Percentiles rank a stretch among this genome's conserved stretches.
These are phyloP conservation scores for Trichoderma sp. DNA, from an alignment of 2,329 filamentous ascomycete genomes.

Conservation along the genomic window DNA sequence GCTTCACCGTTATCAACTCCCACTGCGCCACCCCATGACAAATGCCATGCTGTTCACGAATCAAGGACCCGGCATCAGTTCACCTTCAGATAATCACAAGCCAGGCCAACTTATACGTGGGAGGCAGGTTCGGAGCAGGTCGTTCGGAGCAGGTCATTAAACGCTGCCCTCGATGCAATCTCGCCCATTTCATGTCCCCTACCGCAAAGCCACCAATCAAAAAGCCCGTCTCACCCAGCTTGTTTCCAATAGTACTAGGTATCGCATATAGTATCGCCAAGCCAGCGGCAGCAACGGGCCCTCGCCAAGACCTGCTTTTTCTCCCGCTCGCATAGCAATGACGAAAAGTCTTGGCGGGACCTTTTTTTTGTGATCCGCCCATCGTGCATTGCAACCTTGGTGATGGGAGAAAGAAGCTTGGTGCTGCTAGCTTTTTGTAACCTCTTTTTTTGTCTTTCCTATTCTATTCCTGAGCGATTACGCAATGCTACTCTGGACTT, in stretches of 20 bases:
- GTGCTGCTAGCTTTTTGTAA: background rate
- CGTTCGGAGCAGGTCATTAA: background rate
- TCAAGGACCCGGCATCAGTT: background rate
- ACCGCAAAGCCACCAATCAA: background rate
- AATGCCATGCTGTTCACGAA: background rate
- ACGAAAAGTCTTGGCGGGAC: background rate
- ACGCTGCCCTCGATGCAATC: background rate
- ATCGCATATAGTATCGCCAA: background rate
- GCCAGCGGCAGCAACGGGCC: background rate
- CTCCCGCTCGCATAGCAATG: background rate
- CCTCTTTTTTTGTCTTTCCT: background rate
- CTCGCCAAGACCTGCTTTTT: conserved; percentile 3
- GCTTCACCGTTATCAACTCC: background rate
- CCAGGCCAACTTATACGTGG: background rate
- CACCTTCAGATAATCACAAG: background rate
- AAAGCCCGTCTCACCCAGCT: background rate
- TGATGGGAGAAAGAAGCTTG: background rate
- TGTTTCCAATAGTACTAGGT: no score
- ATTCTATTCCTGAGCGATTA: background rate
- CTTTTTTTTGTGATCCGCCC: background rate
- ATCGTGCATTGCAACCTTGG: conserved; percentile 8
- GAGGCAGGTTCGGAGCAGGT: background rate
- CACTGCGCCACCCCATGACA: background rate
- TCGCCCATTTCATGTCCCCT: background rate
- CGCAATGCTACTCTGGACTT: background rate